Percentiles rank a stretch among this genome's conserved stretches.
Evolutionary conservation across 805 yeast species (phyloP).

Genomic region (Zygotorulaspora chibaensis): DNA sequence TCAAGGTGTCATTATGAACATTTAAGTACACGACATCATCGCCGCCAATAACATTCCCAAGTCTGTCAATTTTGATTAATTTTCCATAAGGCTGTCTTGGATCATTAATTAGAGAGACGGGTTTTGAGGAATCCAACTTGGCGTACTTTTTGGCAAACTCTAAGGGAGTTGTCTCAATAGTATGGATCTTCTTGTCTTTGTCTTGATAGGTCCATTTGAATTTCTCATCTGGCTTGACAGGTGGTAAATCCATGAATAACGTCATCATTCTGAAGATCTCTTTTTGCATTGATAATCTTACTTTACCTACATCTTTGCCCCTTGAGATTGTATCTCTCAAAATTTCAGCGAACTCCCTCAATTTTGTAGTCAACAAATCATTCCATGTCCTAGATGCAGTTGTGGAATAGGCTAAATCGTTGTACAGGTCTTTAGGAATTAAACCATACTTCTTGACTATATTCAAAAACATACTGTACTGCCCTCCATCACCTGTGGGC

Average conservation of each 20-base stretch:
- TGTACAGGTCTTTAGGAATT: conserved; percentile 69
- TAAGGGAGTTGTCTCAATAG: conserved; percentile 55
- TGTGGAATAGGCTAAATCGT: conserved; percentile 59
- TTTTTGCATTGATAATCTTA: conserved; percentile 48
- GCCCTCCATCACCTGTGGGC: conserved; percentile 84
- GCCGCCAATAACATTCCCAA: conserved; percentile 72
- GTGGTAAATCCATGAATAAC: conserved; percentile 74
- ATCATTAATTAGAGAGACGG: conserved; percentile 72
- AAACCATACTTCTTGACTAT: conserved; percentile 75
- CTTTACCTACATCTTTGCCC: conserved; percentile 39
- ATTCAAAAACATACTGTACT: conserved; percentile 78
- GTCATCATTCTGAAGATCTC: conserved; percentile 63
- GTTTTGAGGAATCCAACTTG: conserved; percentile 46
- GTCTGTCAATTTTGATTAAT: conserved; percentile 64
- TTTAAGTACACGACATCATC: conserved; percentile 68
- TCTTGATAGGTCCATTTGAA: conserved; percentile 74
- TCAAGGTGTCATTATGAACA: conserved; percentile 53
- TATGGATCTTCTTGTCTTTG: conserved; percentile 55
- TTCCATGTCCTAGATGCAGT: conserved; percentile 52
- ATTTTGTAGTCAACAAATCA: conserved; percentile 57
- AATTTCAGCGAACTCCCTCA: conserved; percentile 73
- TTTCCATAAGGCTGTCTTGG: conserved; percentile 69
- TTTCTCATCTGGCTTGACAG: conserved; percentile 56
- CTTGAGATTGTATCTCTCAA: conserved; percentile 47
- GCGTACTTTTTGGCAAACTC: conserved; percentile 57